A percentile compares a stretch with the other conserved stretches of the same genome.
These are phyloP conservation scores for Pseudogymnoascus sp. DNA, from an alignment of 2,329 filamentous ascomycete species.

Conservation along the genomic window DNA sequence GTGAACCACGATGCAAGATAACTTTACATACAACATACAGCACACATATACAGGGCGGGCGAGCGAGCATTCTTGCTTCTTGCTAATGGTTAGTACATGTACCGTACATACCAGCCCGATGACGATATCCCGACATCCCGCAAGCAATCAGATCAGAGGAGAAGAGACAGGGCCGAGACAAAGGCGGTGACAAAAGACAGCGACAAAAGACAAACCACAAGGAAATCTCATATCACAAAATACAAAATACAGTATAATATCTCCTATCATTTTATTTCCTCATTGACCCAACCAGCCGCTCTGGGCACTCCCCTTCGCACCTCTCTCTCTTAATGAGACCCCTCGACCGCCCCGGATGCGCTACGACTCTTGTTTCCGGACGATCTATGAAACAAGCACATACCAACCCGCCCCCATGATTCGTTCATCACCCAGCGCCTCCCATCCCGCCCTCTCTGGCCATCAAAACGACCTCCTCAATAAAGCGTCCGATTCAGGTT, in stretches of 20 bases:
- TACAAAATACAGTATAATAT: background rate
- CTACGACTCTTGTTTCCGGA: background rate
- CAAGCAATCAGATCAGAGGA: background rate
- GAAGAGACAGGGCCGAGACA: background rate
- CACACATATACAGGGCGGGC: background rate
- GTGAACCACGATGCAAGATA: background rate
- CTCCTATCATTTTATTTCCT: background rate
- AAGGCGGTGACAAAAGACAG: background rate
- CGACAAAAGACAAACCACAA: background rate
- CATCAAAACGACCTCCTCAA: background rate
- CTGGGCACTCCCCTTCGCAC: background rate
- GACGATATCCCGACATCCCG: background rate
- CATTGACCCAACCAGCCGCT: background rate
- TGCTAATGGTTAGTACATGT: background rate
- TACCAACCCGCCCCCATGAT: background rate
- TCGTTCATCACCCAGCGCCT: background rate
- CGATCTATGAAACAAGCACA: background rate
- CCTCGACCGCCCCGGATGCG: background rate
- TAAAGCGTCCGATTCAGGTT: background rate
- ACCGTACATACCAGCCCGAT: background rate
- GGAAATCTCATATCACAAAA: background rate
- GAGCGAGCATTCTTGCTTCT: background rate
- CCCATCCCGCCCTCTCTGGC: background rate
- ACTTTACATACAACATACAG: background rate
- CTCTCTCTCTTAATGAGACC: background rate